Percentiles rank a stretch among this genome's conserved stretches.
Evolutionary conservation across 2,329 filamentous ascomycete genomes (phyloP).

Genomic region (Penicillium sp.): DNA sequence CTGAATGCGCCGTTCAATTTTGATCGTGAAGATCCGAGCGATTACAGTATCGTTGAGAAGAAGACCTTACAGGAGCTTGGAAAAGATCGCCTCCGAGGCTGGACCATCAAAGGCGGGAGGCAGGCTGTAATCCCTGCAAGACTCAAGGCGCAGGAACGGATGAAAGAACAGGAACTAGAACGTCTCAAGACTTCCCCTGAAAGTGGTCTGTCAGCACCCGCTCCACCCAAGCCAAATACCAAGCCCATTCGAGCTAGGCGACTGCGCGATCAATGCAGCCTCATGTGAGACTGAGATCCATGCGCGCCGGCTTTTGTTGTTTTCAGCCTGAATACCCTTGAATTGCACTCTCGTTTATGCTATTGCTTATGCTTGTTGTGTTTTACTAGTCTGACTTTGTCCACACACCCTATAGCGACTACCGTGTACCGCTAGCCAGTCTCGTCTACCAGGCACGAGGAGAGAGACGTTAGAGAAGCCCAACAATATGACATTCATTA

Average conservation of each 20-base stretch:
- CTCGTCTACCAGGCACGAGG: not conserved
- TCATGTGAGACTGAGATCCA: conserved; percentile 1
- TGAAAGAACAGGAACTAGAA: conserved; percentile 40
- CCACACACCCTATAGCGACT: not conserved
- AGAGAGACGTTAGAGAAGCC: not conserved
- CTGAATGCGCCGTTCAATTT: conserved; percentile 56
- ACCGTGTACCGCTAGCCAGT: not conserved
- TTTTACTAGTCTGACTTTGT: not conserved
- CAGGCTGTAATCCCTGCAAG: conserved; percentile 51
- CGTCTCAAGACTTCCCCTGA: conserved; percentile 30
- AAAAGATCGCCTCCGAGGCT: conserved; percentile 49
- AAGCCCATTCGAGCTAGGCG: not conserved
- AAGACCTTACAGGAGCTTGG: conserved; percentile 55
- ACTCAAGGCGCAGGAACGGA: conserved; percentile 43
- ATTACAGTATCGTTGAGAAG: conserved; percentile 55
- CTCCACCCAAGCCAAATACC: not conserved
- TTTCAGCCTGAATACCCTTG: conserved; percentile 6
- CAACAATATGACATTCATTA: not conserved
- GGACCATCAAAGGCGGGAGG: conserved; percentile 51
- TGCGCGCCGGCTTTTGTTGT: not conserved
- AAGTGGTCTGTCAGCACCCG: not conserved
- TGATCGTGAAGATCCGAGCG: conserved; percentile 46
- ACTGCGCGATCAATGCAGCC: not conserved
- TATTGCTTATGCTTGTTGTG: not conserved
- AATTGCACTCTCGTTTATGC: not conserved